Evolutionary conservation across 75 land plant species (phyloP), one percentile per base, ranked within the genome.

Genomic region (Pinus tabuliformis): DNA sequence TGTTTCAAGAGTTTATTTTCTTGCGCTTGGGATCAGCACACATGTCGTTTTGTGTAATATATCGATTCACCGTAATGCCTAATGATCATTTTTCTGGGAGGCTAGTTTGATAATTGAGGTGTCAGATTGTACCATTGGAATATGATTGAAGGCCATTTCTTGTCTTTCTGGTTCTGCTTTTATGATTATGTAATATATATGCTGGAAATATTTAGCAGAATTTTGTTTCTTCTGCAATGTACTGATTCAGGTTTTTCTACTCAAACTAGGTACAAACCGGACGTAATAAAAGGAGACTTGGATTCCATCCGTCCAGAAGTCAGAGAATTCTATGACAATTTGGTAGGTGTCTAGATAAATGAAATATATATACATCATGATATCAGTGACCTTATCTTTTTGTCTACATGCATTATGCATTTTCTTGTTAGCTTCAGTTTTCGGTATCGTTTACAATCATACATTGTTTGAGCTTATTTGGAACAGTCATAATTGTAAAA

Each of bases 261-360:
- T 66, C 52, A 45, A 22, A 62, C 56, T 76, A 97, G 99, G 85
- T 86, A 89, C 80, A 89, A 81, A 79, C 98, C 99, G 63, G 95
- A 97, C 79, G 87, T 85, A 33, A 92, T 95, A 3, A 91, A 86
- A 77, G 99, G 99, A 72, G 99, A 97, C 75, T 78, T 97, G 91
- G 99, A 97, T 81, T 97, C 99, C 12, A 85, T 97, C 64, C 86
- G 96, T 78, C 64, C 77, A 21, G 98, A 94, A 49, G 98, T 97
- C 15, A 75, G 76, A 70, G 87, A 89, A 6, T 91, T 88, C 80
- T 97, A 95, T 82, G 64, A 78, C 3, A 73, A 45, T 28, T 54
- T 88, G 88, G 99, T 96, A 85, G 59, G 79, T 70, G n/a, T 66
- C 28, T 66, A 20, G 18, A 37, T 8, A 36, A 66, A 39, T 66